Evolutionary conservation across 305 asterid species (phyloP), one percentile per base, ranked within the genome.

Genomic region (Fraxinus baroniana): DNA sequence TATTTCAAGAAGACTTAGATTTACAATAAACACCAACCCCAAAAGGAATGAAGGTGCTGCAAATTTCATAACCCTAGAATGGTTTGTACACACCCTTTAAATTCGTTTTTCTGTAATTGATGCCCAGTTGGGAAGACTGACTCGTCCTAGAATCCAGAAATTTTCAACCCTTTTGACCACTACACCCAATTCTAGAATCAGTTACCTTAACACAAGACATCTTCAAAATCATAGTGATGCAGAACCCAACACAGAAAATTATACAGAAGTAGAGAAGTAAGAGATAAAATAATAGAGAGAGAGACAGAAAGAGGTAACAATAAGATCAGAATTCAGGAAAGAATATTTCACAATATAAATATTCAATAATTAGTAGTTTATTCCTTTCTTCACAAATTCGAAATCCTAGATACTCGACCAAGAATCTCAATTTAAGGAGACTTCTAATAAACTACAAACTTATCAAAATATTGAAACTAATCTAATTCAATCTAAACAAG

Each of bases 131-230:
- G 9, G 37, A 26, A 66, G 74, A 66, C 37, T 66, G 35, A 28
- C 37, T 66, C 1, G 22, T 62, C 71, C 71, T 62, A 62, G 71
- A 62, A 22, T 62, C 32, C 32, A 62, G 71, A 22, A 62, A 62
- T 62, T 62, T 62, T 62, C 71, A 62, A 62, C 17, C 71, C 71
- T 62, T 62, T 62, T 22, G 71, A 62, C 32, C 71, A 20, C 71
- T 62, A 62, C 71, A 62, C 71, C 71, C 28, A 60, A 62, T 62
- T 62, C 71, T 32, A 62, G 71, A 62, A 62, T 62, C 71, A 62
- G 71, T 62, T 62, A 62, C 32, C 71, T 62, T 62, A 20, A 22
- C 71, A 62, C 71, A 57, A 57, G 71, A 62, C 32, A 62, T 62
- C 71, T 62, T 62, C 71, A 62, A 62, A 62, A 22, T 62, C 71